Evolutionary conservation across 2,329 filamentous ascomycete genomes (phyloP), one percentile per base, ranked within the genome.

Genomic region (Pseudogymnoascus sp.): DNA sequence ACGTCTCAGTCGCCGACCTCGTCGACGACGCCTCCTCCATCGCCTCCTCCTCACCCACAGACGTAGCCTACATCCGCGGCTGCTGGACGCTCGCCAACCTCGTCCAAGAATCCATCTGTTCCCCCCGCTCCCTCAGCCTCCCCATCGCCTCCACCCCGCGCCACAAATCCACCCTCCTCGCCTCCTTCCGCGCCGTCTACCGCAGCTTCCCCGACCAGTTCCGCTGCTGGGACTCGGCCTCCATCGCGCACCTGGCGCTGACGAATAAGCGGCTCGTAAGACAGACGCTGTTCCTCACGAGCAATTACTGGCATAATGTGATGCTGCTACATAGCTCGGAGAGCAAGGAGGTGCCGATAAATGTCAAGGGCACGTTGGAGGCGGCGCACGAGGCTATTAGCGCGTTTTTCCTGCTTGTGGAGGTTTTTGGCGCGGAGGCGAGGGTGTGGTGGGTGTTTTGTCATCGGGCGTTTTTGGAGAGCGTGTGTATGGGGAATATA

Each of bases 371-470:
- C 4, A 88, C 88, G 2, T 76, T 92, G 11, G 88, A 92, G 72
- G 88, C 89, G 0, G 89, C 89, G 0, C 86, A 91, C 68, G 87
- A 89, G 70, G 89, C 89, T 4, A 84, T 93, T 55, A 82, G 80
- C 49, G 79, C 88, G 1, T 93, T 92, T 71, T 92, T 92, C 72
- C 79, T 91, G 63, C 79, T 92, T 5, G 90, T 86, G 74, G 78
- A 77, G 38, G 75, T 90, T 11, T 85, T 92, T 65, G 84, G 87
- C 67, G 78, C 79, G 14, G 90, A 93, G 75, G 88, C 88, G 1
- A 82, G 86, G 12, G 89, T 92, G 0, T 92, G 89, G 89, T 93
- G 89, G 89, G 88, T 91, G 0, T 91, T 92, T 67, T 90, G 91
- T 72, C 90, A 92, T 71, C 79, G 90, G 1, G 89, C 89, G 0